Base-by-base conservation (phyloP, 2,329 filamentous ascomycete genomes). In the Aureobasidium subglaciale region DNA sequence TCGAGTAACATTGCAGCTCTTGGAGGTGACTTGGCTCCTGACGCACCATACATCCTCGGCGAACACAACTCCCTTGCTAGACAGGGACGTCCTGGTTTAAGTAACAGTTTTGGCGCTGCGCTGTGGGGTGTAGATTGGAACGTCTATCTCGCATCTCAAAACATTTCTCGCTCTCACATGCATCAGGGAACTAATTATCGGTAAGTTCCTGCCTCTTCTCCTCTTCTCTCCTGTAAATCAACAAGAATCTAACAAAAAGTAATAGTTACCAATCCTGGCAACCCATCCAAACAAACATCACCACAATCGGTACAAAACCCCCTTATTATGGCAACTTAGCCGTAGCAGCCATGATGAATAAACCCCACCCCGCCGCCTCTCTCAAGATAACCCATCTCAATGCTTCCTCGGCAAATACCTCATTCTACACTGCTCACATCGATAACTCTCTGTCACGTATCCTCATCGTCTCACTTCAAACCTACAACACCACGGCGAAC, bases 111-210 rank as follows among this genome's bases (percentile, higher is more conserved):
- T 64, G 83, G 83, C 32, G 83, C 82, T 9, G 81, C 82, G 9
- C 78, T 86, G 16, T 86, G 82, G 83, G 79, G 74, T 22, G 63
- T 85, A 11, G 82, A 86, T 67, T 85, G 84, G 70, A 79, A 78
- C 60, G 71, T 85, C 5, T 80, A 78, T 63, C 75, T 75, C 53
- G 83, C 82, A 1, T 71, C 77, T 0, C 74, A 75, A 2, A 78
- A 78, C 15, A 78, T 86, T 67, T 70, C 70, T 41, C 76, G 82
- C 18, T 74, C 82, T 2, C 80, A 85, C 63, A 81, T 85, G 79
- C 83, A 86, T 67, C 77, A 80, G 71, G 83, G 82, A 10, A 83
- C 79, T 13, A 76, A 84, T 64, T 85, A 82, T 64, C 74, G 82
- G 43, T 55, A 10, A 55, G 52, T 25, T 3, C 35, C 11, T n/a